Base-by-base conservation (phyloP, 2,329 filamentous ascomycete genomes). In the Pseudovirgaria hyperparasitica region DNA sequence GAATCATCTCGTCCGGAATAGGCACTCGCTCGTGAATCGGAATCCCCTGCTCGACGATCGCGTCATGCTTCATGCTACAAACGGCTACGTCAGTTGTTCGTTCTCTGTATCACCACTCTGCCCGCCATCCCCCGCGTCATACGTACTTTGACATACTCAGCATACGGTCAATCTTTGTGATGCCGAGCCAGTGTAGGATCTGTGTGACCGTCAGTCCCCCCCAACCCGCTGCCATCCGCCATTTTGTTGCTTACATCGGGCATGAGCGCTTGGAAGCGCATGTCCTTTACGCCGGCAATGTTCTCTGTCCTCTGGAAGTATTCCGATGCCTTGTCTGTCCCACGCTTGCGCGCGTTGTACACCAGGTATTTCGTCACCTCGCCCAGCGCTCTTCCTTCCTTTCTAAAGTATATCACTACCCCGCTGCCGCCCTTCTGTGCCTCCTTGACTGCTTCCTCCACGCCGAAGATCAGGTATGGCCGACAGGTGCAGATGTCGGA, bases 291-390 rank as follows among this genome's bases (percentile, higher is more conserved):
- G 34, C 90, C 90, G 6, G 90, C 90, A 50, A 98, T 92, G 52
- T 94, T 93, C 57, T 94, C 87, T n/a, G 87, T 96, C 31, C 90
- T 70, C 58, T 87, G 79, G 63, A 96, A 96, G 60, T 96, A 96
- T 54, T 92, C 84, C 42, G 79, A 87, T 13, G 85, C 85, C 32
- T 48, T 71, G 55, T 86, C 80, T 37, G 73, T 70, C 38, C 79
- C 79, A 42, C 80, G 74, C 59, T 87, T 90, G 20, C 52, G 39
- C 21, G 80, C 80, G 50, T 87, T 90, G 63, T 87, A 70, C 46
- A 92, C 85, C 51, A 77, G 56, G 36, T 77, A 77, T 46, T 94
- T 94, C 28, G 85, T 92, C 16, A 98, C 90, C 55, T 98, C 90
- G 28, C 90, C 90, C 5, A 96, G 63, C 19, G 87, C 90, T 40